phyloP scores from a whole-genome alignment of 2,329 filamentous ascomycete genomes.

The Salinomyces thailandicus region DNA sequence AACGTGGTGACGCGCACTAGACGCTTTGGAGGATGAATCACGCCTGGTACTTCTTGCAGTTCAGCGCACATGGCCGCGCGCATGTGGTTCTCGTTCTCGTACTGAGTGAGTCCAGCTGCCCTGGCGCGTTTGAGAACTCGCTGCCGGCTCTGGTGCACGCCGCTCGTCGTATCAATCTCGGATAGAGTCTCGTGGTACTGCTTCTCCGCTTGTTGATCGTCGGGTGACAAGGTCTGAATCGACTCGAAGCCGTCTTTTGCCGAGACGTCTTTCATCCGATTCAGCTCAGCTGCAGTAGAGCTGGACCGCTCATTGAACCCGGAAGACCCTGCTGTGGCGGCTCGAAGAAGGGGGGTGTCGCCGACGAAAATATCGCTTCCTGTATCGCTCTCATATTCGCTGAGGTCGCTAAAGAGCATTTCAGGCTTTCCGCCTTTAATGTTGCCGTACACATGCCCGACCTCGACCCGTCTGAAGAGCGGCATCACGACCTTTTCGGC shows the following conservation, averaged over 20 bases:
- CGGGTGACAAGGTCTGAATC: slow-evolving; percentile 35
- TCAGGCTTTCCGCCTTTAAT: slow-evolving; percentile 43
- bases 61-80: slow-evolving; percentile 42
- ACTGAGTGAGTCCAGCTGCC: slow-evolving; percentile 25
- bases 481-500: slow-evolving; percentile 39
- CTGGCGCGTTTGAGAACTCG: slow-evolving; percentile 20
- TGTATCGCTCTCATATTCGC: slow-evolving; percentile 27
- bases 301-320: slow-evolving; percentile 17
- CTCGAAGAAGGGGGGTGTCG: slow-evolving; percentile 37
- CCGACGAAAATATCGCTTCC: slow-evolving; percentile 33
- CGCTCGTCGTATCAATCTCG: slow-evolving; percentile 31
- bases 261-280: slow-evolving; percentile 29
- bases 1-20: slow-evolving; percentile 42
- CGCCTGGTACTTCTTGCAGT: slow-evolving; percentile 38
- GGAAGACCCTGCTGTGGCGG: slow-evolving; percentile 28
- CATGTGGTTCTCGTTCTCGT: slow-evolving; percentile 34
- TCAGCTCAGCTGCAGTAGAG: slow-evolving; percentile 31
- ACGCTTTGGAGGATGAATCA: slow-evolving; percentile 40
- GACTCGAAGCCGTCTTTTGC: slow-evolving; percentile 29
- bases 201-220: slow-evolving; percentile 34
- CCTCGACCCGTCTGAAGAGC: slow-evolving; percentile 41
- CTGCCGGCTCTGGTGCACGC: slow-evolving; percentile 28
- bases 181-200: slow-evolving; percentile 35
- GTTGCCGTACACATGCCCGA: slow-evolving; percentile 45
- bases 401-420: slow-evolving; percentile 38